Conservation (phyloP, 768 basidiomycete species). For the Russula dissimulans region DNA sequence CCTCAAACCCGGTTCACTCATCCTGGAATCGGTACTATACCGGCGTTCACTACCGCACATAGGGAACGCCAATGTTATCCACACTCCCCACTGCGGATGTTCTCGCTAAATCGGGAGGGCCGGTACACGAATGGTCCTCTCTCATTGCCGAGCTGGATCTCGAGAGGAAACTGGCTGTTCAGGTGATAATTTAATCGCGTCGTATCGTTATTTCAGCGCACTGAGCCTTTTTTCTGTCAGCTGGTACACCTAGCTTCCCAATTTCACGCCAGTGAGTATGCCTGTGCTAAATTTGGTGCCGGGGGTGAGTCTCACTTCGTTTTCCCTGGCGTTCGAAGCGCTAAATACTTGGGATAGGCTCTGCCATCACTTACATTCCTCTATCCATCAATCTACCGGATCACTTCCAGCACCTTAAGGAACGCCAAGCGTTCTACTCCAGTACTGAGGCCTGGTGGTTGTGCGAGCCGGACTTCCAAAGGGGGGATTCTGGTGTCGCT, state of each 20-base stretch:
- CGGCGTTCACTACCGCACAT: too few relatives aligned
- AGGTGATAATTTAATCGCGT: constrained; percentile 1
- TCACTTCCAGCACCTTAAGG: constrained; percentile 16
- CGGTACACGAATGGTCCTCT: not conserved
- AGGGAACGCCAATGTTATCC: constrained; percentile 7
- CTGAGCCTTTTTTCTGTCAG: not conserved
- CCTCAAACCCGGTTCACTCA: too few relatives aligned
- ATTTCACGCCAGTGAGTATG: constrained; percentile 20
- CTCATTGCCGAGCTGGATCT: constrained; percentile 9
- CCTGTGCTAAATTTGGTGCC: constrained; percentile 19
- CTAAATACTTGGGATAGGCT: constrained; percentile 6
- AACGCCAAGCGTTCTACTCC: constrained; percentile 16
- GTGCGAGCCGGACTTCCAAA: constrained; percentile 3
- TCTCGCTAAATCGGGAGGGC: not conserved
- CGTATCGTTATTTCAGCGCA: not conserved
- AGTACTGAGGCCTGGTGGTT: constrained; percentile 19
- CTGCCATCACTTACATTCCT: constrained; percentile 17
- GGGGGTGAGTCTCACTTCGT: constrained; percentile 6
- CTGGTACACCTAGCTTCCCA: constrained; percentile 21
- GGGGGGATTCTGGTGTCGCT: not conserved
- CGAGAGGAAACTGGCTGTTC: constrained; percentile 17
- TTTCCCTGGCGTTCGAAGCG: not conserved
- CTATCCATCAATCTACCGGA: constrained; percentile 19
- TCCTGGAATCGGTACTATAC: not conserved
- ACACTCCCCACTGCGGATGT: constrained; percentile 6